These are phyloP conservation scores for Fusarium sublunatum DNA, from an alignment of 2,329 filamentous ascomycete genomes.

Conservation along the genomic window DNA sequence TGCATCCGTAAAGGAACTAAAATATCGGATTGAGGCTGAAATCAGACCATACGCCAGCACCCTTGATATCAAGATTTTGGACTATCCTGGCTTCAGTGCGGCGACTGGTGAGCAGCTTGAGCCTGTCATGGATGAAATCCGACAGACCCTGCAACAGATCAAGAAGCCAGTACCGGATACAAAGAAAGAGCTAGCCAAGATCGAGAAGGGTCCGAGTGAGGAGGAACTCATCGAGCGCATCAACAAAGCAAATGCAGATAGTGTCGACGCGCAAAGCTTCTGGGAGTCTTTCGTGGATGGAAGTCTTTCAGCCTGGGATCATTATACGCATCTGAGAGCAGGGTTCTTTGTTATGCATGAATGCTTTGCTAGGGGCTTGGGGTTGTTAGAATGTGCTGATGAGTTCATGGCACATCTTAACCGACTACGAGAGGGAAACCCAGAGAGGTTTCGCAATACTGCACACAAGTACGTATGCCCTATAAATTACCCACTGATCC, in stretches of 20 bases:
- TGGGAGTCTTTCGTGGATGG: slow-evolving; percentile 46
- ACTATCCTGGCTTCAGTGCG: slow-evolving; percentile 42
- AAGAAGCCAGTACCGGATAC: not conserved
- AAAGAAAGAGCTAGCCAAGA: slow-evolving; percentile 11
- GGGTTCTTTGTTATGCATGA: slow-evolving; percentile 49
- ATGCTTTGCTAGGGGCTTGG: slow-evolving; percentile 38
- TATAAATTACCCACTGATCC: fast-evolving
- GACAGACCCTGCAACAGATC: slow-evolving; percentile 20
- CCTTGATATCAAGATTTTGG: slow-evolving; percentile 35
- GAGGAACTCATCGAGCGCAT: slow-evolving; percentile 26
- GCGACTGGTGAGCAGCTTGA: slow-evolving; percentile 22
- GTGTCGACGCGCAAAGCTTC: slow-evolving; percentile 34
- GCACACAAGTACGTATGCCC: slow-evolving; percentile 46
- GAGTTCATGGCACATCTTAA: slow-evolving; percentile 47
- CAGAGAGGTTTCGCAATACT: slow-evolving; percentile 50
- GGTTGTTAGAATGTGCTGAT: slow-evolving; percentile 46
- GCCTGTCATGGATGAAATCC: slow-evolving; percentile 33
- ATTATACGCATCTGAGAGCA: slow-evolving; percentile 50
- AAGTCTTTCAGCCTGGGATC: slow-evolving; percentile 48
- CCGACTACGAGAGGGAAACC: slow-evolving; percentile 42
- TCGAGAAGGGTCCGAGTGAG: slow-evolving; percentile 27
- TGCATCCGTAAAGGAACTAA: slow-evolving; percentile 23
- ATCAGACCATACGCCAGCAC: slow-evolving; percentile 15
- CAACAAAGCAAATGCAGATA: slow-evolving; percentile 17
- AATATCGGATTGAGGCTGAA: slow-evolving; percentile 25